Base-by-base conservation (phyloP, 2,329 filamentous ascomycete species). In the Diaporthe aspalathi region DNA sequence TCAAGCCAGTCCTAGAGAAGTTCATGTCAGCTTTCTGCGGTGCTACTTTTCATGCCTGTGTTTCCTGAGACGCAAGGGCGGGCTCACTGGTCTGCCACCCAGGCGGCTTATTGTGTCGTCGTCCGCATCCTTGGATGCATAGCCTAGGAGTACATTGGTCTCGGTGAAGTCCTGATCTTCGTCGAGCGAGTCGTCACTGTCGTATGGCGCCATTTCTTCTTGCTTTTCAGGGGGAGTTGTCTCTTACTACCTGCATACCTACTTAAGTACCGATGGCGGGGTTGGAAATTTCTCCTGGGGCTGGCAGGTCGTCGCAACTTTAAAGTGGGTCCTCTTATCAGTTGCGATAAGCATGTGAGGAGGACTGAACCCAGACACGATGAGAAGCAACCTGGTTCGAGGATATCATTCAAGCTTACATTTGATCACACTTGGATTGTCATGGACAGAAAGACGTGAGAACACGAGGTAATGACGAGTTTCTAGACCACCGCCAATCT, bases 121-220 rank as follows among this genome's bases (percentile, higher is more conserved):
- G 69, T 91, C 92, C 17, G 90, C 84, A 69, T 97, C 93, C 79
- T 91, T 90, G 1, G 93, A 93, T 3, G 94, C 93, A 80, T 97
- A 99, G 5, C 96, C 96, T 16, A 99, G 88, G 1, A 98, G 89
- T 2, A 98, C 94, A 75, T 93, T 94, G 8, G 96, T 98, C 80
- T 94, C 92, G 22, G 91, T 92, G 73, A 90, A 94, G 57, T 90
- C 87, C 7, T 89, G 88, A 17, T 90, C 87, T 70, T 90, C 91
- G 53, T 89, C 93, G 35, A 86, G 90, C 0, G 93, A 95, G 1
- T 92, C 94, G 77, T 98, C 95, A 79, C 93, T 97, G 76, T 97
- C 94, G 83, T 97, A 97, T 20, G 90, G 86, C 70, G 91, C 86
- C 93, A 94, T 95, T 20, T 57, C 77, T 47, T 57, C 17, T 29